phyloP scores from a whole-genome alignment of 2,329 filamentous ascomycete species.

The Trichoderma koningiopsis region DNA sequence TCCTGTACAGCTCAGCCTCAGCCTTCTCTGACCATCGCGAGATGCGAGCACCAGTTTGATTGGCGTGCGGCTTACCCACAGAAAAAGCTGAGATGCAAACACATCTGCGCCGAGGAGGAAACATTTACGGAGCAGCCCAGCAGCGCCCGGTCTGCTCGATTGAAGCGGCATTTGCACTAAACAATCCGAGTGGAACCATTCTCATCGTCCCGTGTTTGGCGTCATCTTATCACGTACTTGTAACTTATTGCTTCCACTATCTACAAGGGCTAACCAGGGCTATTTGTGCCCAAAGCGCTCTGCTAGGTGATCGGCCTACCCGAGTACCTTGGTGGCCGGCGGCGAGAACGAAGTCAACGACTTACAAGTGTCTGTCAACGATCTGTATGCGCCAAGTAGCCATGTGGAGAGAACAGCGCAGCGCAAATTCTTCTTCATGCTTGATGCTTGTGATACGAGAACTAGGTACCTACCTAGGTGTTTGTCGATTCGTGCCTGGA shows the following conservation, averaged over 20 bases:
- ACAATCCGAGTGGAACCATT: conserved; percentile 5
- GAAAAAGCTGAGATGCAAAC: background rate
- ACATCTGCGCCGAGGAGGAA: background rate
- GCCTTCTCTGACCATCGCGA: background rate
- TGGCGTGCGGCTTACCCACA: background rate
- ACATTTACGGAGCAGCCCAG: background rate
- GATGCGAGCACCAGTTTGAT: conserved; percentile 1
- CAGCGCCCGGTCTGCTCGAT: background rate
- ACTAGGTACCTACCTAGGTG: background rate
- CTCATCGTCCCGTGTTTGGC: conserved; percentile 25
- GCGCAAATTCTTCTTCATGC: background rate
- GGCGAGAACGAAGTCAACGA: background rate
- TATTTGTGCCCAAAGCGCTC: conserved; percentile 9
- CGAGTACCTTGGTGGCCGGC: background rate
- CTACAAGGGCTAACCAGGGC: background rate
- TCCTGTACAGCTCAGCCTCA: background rate
- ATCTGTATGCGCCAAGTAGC: background rate
- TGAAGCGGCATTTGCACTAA: conserved; percentile 1
- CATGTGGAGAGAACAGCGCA: background rate
- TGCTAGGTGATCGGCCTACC: conserved; percentile 16
- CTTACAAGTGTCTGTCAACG: background rate
- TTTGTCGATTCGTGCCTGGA: background rate
- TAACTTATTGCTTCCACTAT: background rate
- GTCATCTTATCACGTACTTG: conserved; percentile 15
- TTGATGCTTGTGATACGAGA: background rate